Evolutionary conservation across 2,329 filamentous ascomycete genomes (phyloP).

Genomic region (Teratosphaeria viscida): DNA sequence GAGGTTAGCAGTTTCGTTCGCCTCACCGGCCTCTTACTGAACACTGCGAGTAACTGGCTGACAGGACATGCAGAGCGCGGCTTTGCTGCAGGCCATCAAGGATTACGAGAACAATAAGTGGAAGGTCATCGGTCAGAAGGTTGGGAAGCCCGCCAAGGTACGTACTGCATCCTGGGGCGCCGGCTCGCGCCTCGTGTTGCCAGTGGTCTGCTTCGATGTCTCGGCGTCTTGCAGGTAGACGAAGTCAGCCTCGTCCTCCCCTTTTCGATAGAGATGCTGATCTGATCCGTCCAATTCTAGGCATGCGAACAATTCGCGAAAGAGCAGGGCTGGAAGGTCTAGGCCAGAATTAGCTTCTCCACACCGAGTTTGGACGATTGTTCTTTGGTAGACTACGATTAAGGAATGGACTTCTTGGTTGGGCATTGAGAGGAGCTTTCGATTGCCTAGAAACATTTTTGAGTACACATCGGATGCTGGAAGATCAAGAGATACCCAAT

Average conservation of each 20-base stretch:
- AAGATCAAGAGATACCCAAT: background rate
- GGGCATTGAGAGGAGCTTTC: background rate
- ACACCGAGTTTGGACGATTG: background rate
- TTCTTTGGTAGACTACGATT: background rate
- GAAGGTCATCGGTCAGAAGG: conserved; percentile 94
- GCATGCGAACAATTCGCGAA: conserved; percentile 90
- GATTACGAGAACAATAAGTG: conserved; percentile 98
- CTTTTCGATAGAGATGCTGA: background rate
- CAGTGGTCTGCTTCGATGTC: background rate
- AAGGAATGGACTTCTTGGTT: background rate
- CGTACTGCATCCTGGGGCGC: conserved; percentile 14
- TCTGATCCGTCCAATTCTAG: conserved; percentile 31
- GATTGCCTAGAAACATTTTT: background rate
- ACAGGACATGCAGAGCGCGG: conserved; percentile 50
- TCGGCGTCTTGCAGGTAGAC: background rate
- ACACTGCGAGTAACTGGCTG: conserved; percentile 10
- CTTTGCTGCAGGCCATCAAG: conserved; percentile 85
- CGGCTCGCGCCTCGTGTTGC: background rate
- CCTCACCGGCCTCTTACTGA: conserved; percentile 22
- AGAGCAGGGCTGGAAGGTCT: conserved; percentile 51
- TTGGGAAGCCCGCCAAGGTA: conserved; percentile 95
- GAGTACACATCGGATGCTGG: background rate
- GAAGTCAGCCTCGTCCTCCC: background rate
- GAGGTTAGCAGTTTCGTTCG: conserved; percentile 55
- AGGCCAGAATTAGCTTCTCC: background rate